Evolutionary conservation across 2,329 filamentous ascomycete genomes (phyloP).

Genomic region (Fusarium verticillioides): DNA sequence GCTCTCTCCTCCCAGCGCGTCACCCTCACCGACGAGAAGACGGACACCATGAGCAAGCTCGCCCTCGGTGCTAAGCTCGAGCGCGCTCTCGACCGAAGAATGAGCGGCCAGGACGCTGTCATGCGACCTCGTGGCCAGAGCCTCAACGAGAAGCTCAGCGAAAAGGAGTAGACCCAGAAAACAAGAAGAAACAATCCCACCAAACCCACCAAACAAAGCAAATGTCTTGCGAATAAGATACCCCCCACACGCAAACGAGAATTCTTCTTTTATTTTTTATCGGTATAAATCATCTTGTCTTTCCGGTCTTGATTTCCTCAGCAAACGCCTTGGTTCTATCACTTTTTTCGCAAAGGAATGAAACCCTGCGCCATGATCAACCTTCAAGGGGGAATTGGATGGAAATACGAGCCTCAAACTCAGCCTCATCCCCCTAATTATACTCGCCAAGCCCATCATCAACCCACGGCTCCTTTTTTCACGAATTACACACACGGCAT

Average conservation of each 20-base stretch:
- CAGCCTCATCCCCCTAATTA: constrained; percentile 14
- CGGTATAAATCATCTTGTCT: constrained; percentile 17
- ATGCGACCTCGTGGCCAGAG: constrained; percentile 69
- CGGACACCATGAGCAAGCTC: constrained; percentile 83
- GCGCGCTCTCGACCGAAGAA: constrained; percentile 84
- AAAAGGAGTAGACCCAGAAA: constrained; percentile 28
- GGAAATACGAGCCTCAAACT: constrained; percentile 11
- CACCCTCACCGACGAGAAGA: constrained; percentile 80
- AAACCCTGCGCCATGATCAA: constrained; percentile 3
- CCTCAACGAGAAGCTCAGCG: constrained; percentile 50
- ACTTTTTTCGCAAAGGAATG: constrained; percentile 8
- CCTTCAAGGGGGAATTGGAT: constrained; percentile 5
- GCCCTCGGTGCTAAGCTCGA: constrained; percentile 92
- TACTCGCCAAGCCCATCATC: constrained; percentile 3
- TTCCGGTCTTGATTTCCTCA: constrained; percentile 5
- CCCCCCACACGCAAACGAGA: constrained; percentile 23
- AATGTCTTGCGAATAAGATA: constrained; percentile 34
- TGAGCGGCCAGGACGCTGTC: constrained; percentile 89
- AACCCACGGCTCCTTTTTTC: constrained; percentile 7
- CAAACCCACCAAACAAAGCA: constrained; percentile 17
- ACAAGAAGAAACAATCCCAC: constrained; percentile 1
- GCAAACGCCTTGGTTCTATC: constrained; percentile 1
- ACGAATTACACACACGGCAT: constrained; percentile 25
- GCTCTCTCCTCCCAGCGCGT: constrained; percentile 81
- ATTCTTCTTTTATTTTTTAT: not conserved